Conservation (phyloP, 257 asterid genomes). For the Oldenlandia corymbosa region DNA sequence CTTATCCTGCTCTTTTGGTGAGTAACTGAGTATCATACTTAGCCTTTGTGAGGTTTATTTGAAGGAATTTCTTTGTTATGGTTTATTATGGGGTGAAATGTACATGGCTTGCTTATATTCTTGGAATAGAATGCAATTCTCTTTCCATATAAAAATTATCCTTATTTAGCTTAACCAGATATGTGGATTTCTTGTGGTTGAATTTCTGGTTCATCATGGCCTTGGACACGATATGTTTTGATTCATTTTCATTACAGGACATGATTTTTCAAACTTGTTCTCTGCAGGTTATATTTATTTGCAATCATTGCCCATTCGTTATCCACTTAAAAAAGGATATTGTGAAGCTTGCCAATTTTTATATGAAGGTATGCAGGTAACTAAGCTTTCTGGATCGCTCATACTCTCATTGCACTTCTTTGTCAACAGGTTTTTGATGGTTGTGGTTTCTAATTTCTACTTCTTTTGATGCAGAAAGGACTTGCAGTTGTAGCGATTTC, state of each 20-base stretch:
- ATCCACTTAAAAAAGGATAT: constrained; percentile 68
- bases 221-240: neutral
- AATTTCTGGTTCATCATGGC: neutral
- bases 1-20: constrained; percentile 85
- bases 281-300: constrained; percentile 71
- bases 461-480: constrained; percentile 66
- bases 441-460: constrained; percentile 2
- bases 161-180: neutral
- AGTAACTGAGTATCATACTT: neutral
- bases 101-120: neutral
- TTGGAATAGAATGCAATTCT: neutral
- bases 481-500: constrained; percentile 87
- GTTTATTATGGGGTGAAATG: neutral
- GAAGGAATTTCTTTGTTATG: neutral
- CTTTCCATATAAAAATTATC: neutral
- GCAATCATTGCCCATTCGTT: constrained; percentile 91
- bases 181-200: neutral
- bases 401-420: constrained; percentile 10
- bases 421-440: constrained; percentile 5
- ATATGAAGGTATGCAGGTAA: constrained; percentile 59
- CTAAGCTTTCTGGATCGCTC: constrained; percentile 6
- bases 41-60: neutral
- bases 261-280: neutral
- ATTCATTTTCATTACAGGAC: too few species aligned
- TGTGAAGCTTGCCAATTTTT: constrained; percentile 73